Evolutionary conservation across 352 stramenopile genomes (phyloP), one percentile per base, ranked within the genome.

Genomic region (Globisporangium takayamanum): DNA sequence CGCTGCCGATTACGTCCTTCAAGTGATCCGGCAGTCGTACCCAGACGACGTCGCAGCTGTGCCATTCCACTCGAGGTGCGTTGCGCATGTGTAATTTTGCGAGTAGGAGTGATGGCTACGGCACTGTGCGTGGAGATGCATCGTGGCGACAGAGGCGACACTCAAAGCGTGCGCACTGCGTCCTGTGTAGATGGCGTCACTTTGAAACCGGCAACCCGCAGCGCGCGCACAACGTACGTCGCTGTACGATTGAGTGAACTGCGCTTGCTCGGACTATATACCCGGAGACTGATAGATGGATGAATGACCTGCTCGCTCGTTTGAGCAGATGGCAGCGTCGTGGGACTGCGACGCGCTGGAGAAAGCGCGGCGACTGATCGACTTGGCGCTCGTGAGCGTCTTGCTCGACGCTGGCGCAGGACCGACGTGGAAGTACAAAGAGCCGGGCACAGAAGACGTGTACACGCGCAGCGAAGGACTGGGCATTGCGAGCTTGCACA

Each of bases 401-500:
- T 66, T 95, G 16, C 66, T 95, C 28, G 85, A 95, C 52, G 85
- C 85, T 0, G 82, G 82, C n/a, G 82, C 80, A 1, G 82, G 82
- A 0, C 68, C 73, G 10, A 72, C 67, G 48, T 95, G 85, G 85
- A 80, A 69, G 59, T 95, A 73, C 68, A 80, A 80, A 55, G 85
- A 95, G 57, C 76, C 70, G 2, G 70, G 55, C 1, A 92, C 83
- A 0, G 71, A 84, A n/a, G 67, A 90, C 62, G 61, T 70, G 5
- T 88, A 87, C 60, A 81, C 50, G 42, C 81, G 85, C 28, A 92
- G 81, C 56, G 85, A 95, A 65, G 85, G 85, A 0, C 66, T 95
- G 26, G 85, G 85, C 25, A 78, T 95, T 47, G 85, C 85, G 28
- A 91, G 78, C 50, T 83, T 94, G 47, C 81, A 93, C 78, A 95